These are phyloP conservation scores for Pneumocystis murina DNA, from an alignment of 1,139 yeast genomes.

Conservation along the genomic window DNA sequence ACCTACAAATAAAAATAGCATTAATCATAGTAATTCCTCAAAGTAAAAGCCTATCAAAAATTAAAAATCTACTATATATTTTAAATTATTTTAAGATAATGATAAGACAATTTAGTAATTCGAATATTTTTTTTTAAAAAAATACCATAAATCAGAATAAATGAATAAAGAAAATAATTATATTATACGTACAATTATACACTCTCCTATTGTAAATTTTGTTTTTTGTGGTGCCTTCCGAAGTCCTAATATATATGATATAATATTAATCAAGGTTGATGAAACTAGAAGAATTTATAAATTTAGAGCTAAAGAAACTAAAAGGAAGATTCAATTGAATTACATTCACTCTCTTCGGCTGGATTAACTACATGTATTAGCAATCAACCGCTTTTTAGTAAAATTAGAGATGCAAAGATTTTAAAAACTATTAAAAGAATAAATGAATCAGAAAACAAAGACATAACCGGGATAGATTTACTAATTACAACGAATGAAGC, in stretches of 20 bases:
- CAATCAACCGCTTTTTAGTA: not conserved
- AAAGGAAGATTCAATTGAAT: not conserved
- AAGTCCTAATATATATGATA: not conserved
- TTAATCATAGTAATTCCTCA: slow-evolving; percentile 46
- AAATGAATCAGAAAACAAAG: not conserved
- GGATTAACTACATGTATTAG: not conserved
- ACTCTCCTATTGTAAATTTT: not conserved
- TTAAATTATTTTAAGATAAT: not conserved
- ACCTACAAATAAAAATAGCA: slow-evolving; percentile 73
- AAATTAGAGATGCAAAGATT: not conserved
- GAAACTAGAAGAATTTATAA: not conserved
- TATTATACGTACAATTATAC: not conserved
- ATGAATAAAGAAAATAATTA: not conserved
- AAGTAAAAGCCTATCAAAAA: not conserved
- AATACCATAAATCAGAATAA: not conserved
- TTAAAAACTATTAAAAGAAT: not conserved
- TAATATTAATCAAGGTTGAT: not conserved
- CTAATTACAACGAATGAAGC: not conserved
- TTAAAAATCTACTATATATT: not conserved
- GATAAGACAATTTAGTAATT: not conserved
- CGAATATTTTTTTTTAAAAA: not conserved
- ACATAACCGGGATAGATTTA: not conserved
- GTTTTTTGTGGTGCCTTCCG: not conserved
- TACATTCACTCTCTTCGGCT: not conserved
- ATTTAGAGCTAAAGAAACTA: not conserved